These are phyloP conservation scores for Adenanthera pavonina DNA, from an alignment of 306 rosid species.

Conservation along the genomic window DNA sequence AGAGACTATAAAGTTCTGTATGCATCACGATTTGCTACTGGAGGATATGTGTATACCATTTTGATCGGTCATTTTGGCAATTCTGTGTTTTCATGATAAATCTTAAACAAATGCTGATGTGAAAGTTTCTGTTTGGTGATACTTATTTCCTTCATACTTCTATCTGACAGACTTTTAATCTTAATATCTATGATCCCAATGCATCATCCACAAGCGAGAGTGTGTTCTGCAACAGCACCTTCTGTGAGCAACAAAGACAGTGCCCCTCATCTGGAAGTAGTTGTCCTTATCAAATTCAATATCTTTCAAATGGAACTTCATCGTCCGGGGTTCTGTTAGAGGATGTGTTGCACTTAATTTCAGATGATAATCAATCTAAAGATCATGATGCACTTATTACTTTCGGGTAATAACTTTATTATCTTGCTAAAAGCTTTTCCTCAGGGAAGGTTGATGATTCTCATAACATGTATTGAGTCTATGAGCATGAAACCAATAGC, in stretches of 20 bases:
- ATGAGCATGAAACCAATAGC: slow-evolving; percentile 1
- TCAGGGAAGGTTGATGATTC: slow-evolving; percentile 26
- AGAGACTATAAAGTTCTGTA: not conserved
- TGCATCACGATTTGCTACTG: not conserved
- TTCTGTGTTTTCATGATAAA: not conserved
- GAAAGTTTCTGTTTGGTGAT: slow-evolving; percentile 39
- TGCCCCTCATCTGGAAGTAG: slow-evolving; percentile 59
- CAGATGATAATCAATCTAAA: slow-evolving; percentile 55
- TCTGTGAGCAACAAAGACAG: slow-evolving; percentile 48
- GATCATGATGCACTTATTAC: slow-evolving; percentile 53
- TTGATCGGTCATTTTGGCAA: not conserved
- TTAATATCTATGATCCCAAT: slow-evolving; percentile 69
- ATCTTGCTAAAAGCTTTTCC: slow-evolving; percentile 16
- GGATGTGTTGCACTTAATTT: slow-evolving; percentile 75
- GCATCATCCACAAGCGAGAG: slow-evolving; percentile 67
- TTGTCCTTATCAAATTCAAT: slow-evolving; percentile 63
- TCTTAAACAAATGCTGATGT: slow-evolving; percentile 15
- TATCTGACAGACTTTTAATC: slow-evolving; percentile 45
- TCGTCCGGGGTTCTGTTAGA: slow-evolving; percentile 77
- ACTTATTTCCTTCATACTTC: slow-evolving; percentile 29
- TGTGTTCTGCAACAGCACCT: slow-evolving; percentile 68
- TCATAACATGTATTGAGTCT: not conserved
- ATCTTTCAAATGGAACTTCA: slow-evolving; percentile 70
- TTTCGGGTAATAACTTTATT: slow-evolving; percentile 65
- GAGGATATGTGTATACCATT: slow-evolving; percentile 6